phyloP scores from a whole-genome alignment of 2,329 filamentous ascomycete species.

The Penicillium palitans region DNA sequence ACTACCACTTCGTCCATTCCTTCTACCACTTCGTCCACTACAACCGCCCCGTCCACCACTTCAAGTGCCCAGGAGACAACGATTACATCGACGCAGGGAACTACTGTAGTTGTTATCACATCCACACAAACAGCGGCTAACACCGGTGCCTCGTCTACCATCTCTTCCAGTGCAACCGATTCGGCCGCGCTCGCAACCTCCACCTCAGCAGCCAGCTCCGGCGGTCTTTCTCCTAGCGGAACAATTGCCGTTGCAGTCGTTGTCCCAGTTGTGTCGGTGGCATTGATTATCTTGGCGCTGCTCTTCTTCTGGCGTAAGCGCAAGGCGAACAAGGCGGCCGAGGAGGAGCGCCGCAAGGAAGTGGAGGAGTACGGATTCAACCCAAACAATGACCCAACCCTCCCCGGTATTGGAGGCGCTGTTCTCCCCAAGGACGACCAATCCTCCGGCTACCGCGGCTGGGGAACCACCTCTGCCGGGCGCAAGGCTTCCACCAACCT shows the following conservation, averaged over 20 bases:
- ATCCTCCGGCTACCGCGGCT: slow-evolving; percentile 83
- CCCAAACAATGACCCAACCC: slow-evolving; percentile 88
- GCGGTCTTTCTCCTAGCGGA: slow-evolving; percentile 52
- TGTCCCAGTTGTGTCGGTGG: slow-evolving; percentile 86
- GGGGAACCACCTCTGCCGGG: slow-evolving; percentile 77
- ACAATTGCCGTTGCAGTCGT: slow-evolving; percentile 92
- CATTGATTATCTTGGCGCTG: slow-evolving; percentile 71
- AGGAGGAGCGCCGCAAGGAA: slow-evolving; percentile 89
- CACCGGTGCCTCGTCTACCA: slow-evolving; percentile 24
- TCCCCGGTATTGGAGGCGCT: slow-evolving; percentile 57
- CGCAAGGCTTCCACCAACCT: slow-evolving; percentile 88
- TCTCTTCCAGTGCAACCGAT: slow-evolving; percentile 10
- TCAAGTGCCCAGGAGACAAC: slow-evolving; percentile 16
- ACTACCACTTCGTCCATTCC: background rate
- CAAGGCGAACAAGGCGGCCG: slow-evolving; percentile 78
- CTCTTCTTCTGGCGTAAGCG: slow-evolving; percentile 87
- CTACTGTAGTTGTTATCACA: slow-evolving; percentile 16
- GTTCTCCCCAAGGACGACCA: slow-evolving; percentile 68
- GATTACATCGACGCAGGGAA: slow-evolving; percentile 18
- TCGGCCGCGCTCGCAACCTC: slow-evolving; percentile 30
- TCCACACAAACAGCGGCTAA: slow-evolving; percentile 13
- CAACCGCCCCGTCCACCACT: slow-evolving; percentile 14
- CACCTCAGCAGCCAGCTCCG: slow-evolving; percentile 24
- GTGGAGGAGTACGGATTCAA: slow-evolving; percentile 98
- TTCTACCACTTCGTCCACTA: slow-evolving; percentile 7